Evolutionary conservation across 805 yeast species (phyloP), one percentile per base, ranked within the genome.

Genomic region (Candida jianshihensis): DNA sequence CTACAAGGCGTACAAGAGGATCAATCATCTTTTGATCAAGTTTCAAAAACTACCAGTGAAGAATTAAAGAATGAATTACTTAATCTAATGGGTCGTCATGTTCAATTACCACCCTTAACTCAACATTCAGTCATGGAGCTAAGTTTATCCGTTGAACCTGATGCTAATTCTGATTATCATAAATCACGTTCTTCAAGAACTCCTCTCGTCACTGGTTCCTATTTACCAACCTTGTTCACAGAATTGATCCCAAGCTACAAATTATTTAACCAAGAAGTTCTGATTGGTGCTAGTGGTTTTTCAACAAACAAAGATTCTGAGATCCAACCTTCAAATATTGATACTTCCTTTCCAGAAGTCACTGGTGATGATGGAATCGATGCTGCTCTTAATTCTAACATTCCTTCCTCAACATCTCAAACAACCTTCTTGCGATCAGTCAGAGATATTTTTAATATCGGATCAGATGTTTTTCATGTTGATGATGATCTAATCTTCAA

Each of bases 81-180:
- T 35, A 61, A 64, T 29, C 56, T 78, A 15, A 53, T 81, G 32
- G 66, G 70, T 15, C 60, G 54, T 33, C 75, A 72, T 49, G 57
- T 56, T 26, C 47, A 54, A 4, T 46, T 48, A 30, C 59, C 60
- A 15, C 70, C 76, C 0, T 59, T 75, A 24, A 66, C 70, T 28
- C 66, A 75, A 30, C 71, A 70, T 4, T 61, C 65, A 10, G 61
- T 82, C 4, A 79, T 84, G 89, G 66, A 67, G 30, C 54, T 72
- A 41, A 86, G 96, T 12, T 60, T 83, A 36, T 48, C 54, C 0
- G 61, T 70, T 28, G 95, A 90, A 49, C 82, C 89, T 1, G 74
- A 81, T 2, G 43, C 43, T 6, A 51, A 63, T 17, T 78, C 79
- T 10, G 47, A 60, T 17, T 70, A 68, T 40, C 54, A 63, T 31